Percentiles rank a stretch among this genome's conserved stretches.
Evolutionary conservation across 2,329 filamentous ascomycete genomes (phyloP).

Genomic region (Cladophialophora bantiana): DNA sequence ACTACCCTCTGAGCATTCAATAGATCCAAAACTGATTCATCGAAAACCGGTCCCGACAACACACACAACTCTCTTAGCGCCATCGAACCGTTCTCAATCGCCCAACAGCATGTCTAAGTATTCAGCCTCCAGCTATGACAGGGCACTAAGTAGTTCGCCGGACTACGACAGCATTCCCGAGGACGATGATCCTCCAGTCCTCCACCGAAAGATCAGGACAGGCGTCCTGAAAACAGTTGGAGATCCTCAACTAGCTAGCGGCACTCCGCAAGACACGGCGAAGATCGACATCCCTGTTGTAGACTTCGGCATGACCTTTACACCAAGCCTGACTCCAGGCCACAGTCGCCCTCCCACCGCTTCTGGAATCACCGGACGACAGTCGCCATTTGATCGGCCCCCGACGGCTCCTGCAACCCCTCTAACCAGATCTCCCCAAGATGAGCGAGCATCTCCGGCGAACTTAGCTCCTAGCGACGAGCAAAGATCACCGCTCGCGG

Average conservation of each 20-base stretch:
- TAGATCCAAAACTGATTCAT: constrained; percentile 62
- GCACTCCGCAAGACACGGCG: constrained; percentile 47
- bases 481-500: constrained; percentile 22
- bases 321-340: constrained; percentile 62
- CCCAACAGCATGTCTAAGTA: constrained; percentile 31
- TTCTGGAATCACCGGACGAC: constrained; percentile 52
- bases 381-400: constrained; percentile 31
- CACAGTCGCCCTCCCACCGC: constrained; percentile 63
- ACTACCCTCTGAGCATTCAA: constrained; percentile 48
- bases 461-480: constrained; percentile 21
- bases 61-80: constrained; percentile 23
- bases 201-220: constrained; percentile 68
- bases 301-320: constrained; percentile 85
- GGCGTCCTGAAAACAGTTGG: constrained; percentile 78
- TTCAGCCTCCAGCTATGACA: constrained; percentile 59
- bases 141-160: constrained; percentile 69
- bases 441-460: constrained; percentile 22
- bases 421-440: constrained; percentile 15
- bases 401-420: constrained; percentile 28
- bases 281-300: constrained; percentile 69
- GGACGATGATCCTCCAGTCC: constrained; percentile 42
- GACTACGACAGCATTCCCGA: constrained; percentile 79
- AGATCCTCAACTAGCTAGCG: constrained; percentile 50
- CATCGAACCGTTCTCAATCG: constrained; percentile 48
- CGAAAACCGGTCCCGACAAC: constrained; percentile 41